A percentile compares a stretch with the other conserved stretches of the same genome.
Evolutionary conservation across 2,329 filamentous ascomycete species (phyloP).

Genomic region (Raffaelea arxii): DNA sequence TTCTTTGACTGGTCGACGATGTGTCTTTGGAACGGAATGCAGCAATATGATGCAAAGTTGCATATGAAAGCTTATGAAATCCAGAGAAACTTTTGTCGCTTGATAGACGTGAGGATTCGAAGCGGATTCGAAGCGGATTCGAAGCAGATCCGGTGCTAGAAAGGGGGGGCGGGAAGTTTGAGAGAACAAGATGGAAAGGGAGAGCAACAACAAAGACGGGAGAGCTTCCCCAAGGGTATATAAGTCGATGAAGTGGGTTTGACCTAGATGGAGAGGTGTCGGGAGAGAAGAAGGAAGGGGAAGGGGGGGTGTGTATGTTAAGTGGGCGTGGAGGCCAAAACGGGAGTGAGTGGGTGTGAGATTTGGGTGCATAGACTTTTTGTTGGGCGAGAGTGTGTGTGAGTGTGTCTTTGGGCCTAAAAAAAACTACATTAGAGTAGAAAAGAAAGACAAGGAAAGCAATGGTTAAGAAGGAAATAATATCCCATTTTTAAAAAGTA

Average conservation of each 20-base stretch:
- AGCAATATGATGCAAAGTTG: background rate
- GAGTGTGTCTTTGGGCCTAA: background rate
- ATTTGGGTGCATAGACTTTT: background rate
- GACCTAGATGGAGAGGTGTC: background rate
- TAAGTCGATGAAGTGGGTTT: background rate
- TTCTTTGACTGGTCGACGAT: too few species aligned
- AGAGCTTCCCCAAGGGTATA: background rate
- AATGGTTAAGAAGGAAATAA: slow-evolving; percentile 1
- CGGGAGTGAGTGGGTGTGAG: background rate
- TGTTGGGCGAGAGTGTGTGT: too few species aligned
- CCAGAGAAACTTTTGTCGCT: background rate
- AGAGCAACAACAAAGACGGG: background rate
- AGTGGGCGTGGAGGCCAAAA: background rate
- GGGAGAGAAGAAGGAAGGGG: background rate
- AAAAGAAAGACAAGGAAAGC: background rate
- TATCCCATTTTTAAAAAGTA: background rate
- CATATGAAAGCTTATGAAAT: background rate
- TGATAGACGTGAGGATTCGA: background rate
- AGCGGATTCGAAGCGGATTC: background rate
- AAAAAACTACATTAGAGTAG: background rate
- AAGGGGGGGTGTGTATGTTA: too few species aligned
- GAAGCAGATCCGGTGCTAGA: background rate
- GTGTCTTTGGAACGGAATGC: background rate
- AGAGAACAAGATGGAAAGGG: background rate
- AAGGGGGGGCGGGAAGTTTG: background rate